A percentile compares a stretch with the other conserved stretches of the same genome.
Conservation (phyloP, 805 yeast genomes). For the Monosporozyma servazzii region DNA sequence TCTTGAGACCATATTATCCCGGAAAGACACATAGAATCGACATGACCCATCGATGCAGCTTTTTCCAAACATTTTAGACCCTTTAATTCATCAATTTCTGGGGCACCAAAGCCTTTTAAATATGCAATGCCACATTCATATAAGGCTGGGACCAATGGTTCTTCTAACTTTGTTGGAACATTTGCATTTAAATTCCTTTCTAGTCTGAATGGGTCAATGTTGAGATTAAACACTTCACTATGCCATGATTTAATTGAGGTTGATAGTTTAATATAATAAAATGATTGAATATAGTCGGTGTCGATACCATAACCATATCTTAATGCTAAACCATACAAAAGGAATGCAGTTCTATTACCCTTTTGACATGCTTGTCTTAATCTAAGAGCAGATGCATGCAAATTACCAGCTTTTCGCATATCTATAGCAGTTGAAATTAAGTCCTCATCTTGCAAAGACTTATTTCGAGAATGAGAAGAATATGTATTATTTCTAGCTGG, state of each 20-base stretch:
- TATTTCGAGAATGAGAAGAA: neutral
- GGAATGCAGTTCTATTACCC: constrained; percentile 60
- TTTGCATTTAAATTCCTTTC: constrained; percentile 9
- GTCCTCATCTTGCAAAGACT: neutral
- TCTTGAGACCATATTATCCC: constrained; percentile 60
- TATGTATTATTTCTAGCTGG: neutral
- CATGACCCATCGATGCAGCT: constrained; percentile 59
- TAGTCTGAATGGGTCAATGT: constrained; percentile 31
- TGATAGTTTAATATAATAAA: constrained; percentile 52
- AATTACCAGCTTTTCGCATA: constrained; percentile 48
- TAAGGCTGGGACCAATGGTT: constrained; percentile 41
- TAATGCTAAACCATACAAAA: constrained; percentile 57
- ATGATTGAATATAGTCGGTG: constrained; percentile 43
- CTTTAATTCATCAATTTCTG: constrained; percentile 38
- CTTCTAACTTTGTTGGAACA: constrained; percentile 33
- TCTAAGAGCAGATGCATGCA: constrained; percentile 61
- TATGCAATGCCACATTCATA: constrained; percentile 55
- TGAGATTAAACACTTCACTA: constrained; percentile 14
- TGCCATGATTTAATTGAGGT: constrained; percentile 30
- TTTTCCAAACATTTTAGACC: constrained; percentile 54
- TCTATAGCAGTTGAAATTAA: constrained; percentile 32
- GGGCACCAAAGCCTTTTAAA: constrained; percentile 46
- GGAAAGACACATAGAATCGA: constrained; percentile 59
- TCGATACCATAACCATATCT: constrained; percentile 62
- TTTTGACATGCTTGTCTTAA: constrained; percentile 52